Percentiles rank a stretch among this genome's conserved stretches.
phyloP scores from a whole-genome alignment of 768 basidiomycete genomes.

The Termitomyces titanicus region DNA sequence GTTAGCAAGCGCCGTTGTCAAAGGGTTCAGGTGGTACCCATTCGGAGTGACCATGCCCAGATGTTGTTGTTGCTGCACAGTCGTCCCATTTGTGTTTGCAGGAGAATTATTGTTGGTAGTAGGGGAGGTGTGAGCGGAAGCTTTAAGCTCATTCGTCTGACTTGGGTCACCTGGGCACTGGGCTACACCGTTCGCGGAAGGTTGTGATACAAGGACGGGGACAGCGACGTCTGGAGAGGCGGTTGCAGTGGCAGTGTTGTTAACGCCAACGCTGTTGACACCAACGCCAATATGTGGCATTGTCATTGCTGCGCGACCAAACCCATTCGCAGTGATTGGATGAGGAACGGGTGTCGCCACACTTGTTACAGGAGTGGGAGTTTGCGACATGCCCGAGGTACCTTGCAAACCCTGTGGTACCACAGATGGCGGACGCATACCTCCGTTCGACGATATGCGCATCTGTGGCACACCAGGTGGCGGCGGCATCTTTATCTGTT shows the following conservation, averaged over 20 bases:
- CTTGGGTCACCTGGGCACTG: constrained; percentile 19
- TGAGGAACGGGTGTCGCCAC: constrained; percentile 30
- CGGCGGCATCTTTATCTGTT: constrained; percentile 63
- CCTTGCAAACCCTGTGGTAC: constrained; percentile 23
- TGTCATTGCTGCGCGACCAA: constrained; percentile 39
- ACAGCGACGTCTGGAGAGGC: constrained; percentile 30
- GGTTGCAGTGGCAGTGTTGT: not conserved
- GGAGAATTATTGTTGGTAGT: not conserved
- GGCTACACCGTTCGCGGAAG: constrained; percentile 29
- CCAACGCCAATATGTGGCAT: constrained; percentile 35
- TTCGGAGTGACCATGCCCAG: constrained; percentile 24
- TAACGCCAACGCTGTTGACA: not conserved
- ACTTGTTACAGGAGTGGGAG: constrained; percentile 19
- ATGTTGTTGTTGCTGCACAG: constrained; percentile 26
- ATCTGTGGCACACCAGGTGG: constrained; percentile 51
- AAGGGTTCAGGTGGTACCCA: constrained; percentile 48
- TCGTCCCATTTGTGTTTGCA: constrained; percentile 17
- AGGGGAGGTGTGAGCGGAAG: constrained; percentile 12
- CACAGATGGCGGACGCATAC: constrained; percentile 44
- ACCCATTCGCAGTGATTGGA: constrained; percentile 35
- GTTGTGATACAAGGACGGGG: constrained; percentile 20
- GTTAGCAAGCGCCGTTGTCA: constrained; percentile 35
- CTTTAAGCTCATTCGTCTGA: constrained; percentile 20
- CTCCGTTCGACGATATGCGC: constrained; percentile 58
- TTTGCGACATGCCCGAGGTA: constrained; percentile 15